phyloP scores from a whole-genome alignment of 768 basidiomycete species.

The Suillus subluteus region DNA sequence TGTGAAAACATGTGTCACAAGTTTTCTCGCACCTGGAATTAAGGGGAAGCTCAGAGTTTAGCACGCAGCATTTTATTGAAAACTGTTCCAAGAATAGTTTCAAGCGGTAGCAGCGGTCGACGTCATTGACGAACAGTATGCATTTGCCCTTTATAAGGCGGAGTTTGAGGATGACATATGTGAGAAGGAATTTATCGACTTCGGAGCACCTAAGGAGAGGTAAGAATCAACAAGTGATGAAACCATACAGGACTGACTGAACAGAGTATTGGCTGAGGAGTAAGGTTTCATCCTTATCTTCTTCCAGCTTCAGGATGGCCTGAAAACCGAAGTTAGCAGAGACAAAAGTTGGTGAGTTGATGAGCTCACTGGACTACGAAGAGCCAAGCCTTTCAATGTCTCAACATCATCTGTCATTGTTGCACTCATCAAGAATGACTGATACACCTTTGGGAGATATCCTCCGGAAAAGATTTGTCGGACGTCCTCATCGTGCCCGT shows the following conservation, averaged over 20 bases:
- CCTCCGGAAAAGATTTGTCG: conserved; percentile 69
- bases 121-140: conserved; percentile 94
- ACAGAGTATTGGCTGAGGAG: conserved; percentile 87
- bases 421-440: conserved; percentile 95
- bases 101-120: conserved; percentile 91
- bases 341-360: not conserved
- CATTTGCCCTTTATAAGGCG: conserved; percentile 96
- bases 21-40: conserved; percentile 71
- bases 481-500: conserved; percentile 93
- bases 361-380: conserved; percentile 81
- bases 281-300: conserved; percentile 81
- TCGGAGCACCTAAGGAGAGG: conserved; percentile 70
- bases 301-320: conserved; percentile 87
- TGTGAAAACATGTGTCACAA: not conserved
- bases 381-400: conserved; percentile 81
- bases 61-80: conserved; percentile 92
- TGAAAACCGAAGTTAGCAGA: conserved; percentile 30
- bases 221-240: conserved; percentile 8
- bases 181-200: conserved; percentile 95
- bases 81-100: conserved; percentile 99
- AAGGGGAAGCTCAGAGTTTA: conserved; percentile 94
- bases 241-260: conserved; percentile 45
- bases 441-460: conserved; percentile 80
- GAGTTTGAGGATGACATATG: conserved; percentile 95
- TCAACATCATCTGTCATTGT: conserved; percentile 98